Percentiles rank a stretch among this genome's conserved stretches.
phyloP scores from a whole-genome alignment of 176 grass and related monocot genomes.

The Pontederia paniculata region DNA sequence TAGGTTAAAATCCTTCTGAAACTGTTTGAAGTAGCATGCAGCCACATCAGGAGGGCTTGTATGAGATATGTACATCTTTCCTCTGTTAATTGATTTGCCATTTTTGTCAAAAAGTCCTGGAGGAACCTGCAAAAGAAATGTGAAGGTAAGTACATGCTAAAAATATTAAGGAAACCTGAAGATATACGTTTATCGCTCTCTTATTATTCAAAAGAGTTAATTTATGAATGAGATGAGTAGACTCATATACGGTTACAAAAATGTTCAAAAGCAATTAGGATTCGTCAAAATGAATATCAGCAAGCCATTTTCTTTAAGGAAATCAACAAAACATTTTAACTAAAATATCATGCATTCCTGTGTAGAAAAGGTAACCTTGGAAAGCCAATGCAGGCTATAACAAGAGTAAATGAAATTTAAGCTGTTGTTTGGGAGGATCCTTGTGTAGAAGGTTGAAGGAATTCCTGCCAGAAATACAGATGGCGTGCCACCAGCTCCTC shows the following conservation, averaged over 20 bases:
- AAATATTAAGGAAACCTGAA: too few species aligned
- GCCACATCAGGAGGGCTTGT: constrained; percentile 46
- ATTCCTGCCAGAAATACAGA: constrained; percentile 73
- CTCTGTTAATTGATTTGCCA: constrained; percentile 47
- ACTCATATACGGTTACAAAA: neutral
- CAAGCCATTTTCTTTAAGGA: too few species aligned
- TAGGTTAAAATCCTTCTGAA: constrained; percentile 66
- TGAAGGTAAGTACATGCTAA: neutral
- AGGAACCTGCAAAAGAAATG: constrained; percentile 42
- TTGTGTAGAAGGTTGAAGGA: constrained; percentile 78
- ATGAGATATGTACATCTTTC: constrained; percentile 77
- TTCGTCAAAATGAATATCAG: neutral
- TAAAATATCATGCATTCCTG: constrained; percentile 2
- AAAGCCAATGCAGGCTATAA: constrained; percentile 96
- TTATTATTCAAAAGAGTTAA: too few species aligned
- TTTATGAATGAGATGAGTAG: constrained; percentile 1
- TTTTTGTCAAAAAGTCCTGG: constrained; percentile 32
- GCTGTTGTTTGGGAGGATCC: constrained; percentile 57
- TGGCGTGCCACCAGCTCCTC: constrained; percentile 45
- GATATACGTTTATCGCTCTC: too few species aligned
- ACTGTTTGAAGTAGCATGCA: constrained; percentile 56
- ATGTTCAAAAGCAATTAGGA: neutral
- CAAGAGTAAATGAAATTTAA: constrained; percentile 85
- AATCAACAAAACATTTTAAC: neutral
- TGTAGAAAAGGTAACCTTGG: constrained; percentile 32